Evolutionary conservation across 108 stramenopile species (phyloP).

Genomic region (Stephanodiscus minutulus): DNA sequence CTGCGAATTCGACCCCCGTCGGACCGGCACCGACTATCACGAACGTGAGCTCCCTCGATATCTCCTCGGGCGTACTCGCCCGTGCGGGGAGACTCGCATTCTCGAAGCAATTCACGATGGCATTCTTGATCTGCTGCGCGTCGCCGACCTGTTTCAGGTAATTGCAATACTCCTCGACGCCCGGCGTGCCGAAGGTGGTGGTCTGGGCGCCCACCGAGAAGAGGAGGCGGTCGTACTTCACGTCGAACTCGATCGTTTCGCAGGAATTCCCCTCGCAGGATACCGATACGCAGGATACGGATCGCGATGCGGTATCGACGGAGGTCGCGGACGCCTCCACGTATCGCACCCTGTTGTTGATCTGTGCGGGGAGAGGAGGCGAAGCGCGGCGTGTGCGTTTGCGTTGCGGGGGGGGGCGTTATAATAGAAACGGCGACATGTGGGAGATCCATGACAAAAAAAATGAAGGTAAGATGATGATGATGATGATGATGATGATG

Average conservation of each 20-base stretch:
- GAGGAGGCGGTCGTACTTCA: conserved; percentile 86
- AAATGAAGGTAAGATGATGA: too few relatives aligned
- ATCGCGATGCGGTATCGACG: conserved; percentile 67
- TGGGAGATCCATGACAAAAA: too few relatives aligned
- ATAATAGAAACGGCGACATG: too few relatives aligned
- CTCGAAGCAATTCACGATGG: conserved; percentile 95
- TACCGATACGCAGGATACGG: conserved; percentile 84
- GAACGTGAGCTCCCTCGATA: conserved; percentile 75
- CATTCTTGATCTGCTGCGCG: conserved; percentile 78
- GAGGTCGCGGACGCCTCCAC: conserved; percentile 87
- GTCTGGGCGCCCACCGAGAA: conserved; percentile 92
- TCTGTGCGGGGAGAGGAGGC: conserved; percentile 26
- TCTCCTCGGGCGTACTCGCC: conserved; percentile 77
- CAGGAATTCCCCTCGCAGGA: conserved; percentile 92
- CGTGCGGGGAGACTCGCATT: conserved; percentile 85
- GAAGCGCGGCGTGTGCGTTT: background rate
- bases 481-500: too few relatives aligned
- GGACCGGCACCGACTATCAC: conserved; percentile 95
- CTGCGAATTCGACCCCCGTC: conserved; percentile 93
- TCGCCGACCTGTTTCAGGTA: conserved; percentile 92
- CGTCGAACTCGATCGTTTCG: conserved; percentile 80
- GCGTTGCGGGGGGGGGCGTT: too few relatives aligned
- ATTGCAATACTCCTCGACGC: conserved; percentile 91
- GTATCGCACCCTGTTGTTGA: conserved; percentile 83
- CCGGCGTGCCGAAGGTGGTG: conserved; percentile 94